A percentile compares a stretch with the other conserved stretches of the same genome.
Evolutionary conservation across 164 flowering plant genomes (phyloP).

Genomic region (Chloranthus sessilifolius): DNA sequence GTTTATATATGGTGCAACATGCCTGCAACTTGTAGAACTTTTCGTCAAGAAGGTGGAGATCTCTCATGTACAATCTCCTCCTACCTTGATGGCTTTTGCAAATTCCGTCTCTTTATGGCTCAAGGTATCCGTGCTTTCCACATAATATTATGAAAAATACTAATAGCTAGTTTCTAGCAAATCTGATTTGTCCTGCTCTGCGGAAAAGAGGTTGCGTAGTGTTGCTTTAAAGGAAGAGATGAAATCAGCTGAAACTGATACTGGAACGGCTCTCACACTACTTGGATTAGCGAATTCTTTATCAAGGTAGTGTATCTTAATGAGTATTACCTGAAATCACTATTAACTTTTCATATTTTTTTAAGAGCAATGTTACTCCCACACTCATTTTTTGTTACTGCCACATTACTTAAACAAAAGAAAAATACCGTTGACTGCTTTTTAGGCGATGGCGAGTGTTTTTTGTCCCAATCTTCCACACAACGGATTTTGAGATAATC

Average conservation of each 20-base stretch:
- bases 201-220: conserved; percentile 54
- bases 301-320: conserved; percentile 5
- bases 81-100: conserved; percentile 78
- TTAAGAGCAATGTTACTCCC: background rate
- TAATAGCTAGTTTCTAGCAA: background rate
- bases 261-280: conserved; percentile 46
- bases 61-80: conserved; percentile 28
- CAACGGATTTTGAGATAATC: no score
- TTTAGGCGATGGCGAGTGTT: no score
- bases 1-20: conserved; percentile 66
- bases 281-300: conserved; percentile 57
- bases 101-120: conserved; percentile 69
- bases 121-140: conserved; percentile 33
- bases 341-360: no score
- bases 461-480: no score
- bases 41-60: conserved; percentile 37
- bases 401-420: no score
- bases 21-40: conserved; percentile 61
- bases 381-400: no score
- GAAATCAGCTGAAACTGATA: conserved; percentile 31
- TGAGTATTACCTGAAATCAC: no score
- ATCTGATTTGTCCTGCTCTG: conserved; percentile 5
- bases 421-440: no score
- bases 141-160: background rate
- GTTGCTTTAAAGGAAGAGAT: conserved; percentile 72